phyloP scores from a whole-genome alignment of 2,329 filamentous ascomycete genomes.

The Aspergillus neoniger region DNA sequence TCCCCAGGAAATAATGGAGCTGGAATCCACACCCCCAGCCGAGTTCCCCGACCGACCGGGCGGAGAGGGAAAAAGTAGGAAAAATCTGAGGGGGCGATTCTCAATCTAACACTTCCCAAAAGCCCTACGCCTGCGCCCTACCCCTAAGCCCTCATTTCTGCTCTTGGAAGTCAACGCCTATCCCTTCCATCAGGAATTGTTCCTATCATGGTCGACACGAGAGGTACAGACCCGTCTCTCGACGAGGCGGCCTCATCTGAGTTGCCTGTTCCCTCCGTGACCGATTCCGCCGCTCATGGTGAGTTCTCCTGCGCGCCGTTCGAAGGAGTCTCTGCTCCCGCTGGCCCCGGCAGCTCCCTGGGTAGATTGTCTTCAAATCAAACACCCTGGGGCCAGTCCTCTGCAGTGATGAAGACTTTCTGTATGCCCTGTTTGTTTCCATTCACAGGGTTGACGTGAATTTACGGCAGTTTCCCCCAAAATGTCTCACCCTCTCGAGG shows the following conservation, averaged over 20 bases:
- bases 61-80: not conserved
- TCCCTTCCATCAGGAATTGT: slow-evolving; percentile 23
- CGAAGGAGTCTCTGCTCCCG: not conserved
- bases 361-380: not conserved
- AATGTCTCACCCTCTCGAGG: slow-evolving; percentile 36
- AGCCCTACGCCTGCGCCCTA: slow-evolving; percentile 51
- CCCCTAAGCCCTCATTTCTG: slow-evolving; percentile 53
- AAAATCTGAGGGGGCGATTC: slow-evolving; percentile 7
- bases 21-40: not conserved
- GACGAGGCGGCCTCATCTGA: slow-evolving; percentile 32
- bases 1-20: not conserved
- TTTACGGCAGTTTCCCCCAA: slow-evolving; percentile 30
- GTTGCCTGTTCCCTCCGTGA: slow-evolving; percentile 32
- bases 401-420: not conserved
- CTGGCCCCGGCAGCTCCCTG: not conserved
- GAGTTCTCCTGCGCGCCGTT: slow-evolving; percentile 21
- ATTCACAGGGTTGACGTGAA: slow-evolving; percentile 7
- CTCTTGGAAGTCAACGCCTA: slow-evolving; percentile 43
- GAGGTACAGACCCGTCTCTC: slow-evolving; percentile 29
- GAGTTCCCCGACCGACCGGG: not conserved
- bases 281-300: slow-evolving; percentile 37
- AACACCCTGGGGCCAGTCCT: too few relatives aligned
- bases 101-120: slow-evolving; percentile 14
- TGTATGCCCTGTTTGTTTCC: not conserved
- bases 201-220: slow-evolving; percentile 37